Base-by-base conservation (phyloP, 208 protist genomes). In the Leishmania major region DNA sequence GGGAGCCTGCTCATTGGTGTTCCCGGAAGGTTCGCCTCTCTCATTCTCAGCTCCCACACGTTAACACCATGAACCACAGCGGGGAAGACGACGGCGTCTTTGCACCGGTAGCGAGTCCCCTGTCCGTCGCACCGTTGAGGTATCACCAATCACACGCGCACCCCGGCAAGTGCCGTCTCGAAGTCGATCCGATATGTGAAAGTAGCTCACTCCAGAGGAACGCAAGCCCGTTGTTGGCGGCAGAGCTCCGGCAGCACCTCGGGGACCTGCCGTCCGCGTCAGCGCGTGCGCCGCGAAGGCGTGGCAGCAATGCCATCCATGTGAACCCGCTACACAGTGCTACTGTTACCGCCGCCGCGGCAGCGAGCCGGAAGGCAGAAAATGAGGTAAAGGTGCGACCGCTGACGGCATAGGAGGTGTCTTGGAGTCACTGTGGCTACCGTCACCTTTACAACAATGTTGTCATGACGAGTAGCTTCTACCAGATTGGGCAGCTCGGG, bases 401-500 rank as follows among this genome's bases (percentile, higher is more conserved):
- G n/a, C 72, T 79, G 64, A 82, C 71, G 25, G 80, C 81, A 28
- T 80, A 85, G 66, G 78, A 84, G 7, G 80, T 85, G 53, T 76
- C 80, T 62, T 85, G 84, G 77, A 53, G 76, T 25, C 80, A 80
- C 72, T 85, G 80, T 77, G 73, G 84, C 57, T 78, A 79, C 47
- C 77, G 80, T 10, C 81, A 85, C 31, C 31, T 60, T 25, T 82
- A 77, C 75, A 88, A 82, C 35, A 45, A 66, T 19, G 4, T 86
- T 19, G 40, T 86, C 19, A 82, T 82, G 74, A 45, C 82, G 13
- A 59, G 76, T 2, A 80, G 71, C 19, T 37, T 88, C 35, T 82
- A 86, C 59, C 57, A 64, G 28, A 74, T 82, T 1, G 66, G 60
- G 64, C 62, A 86, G 78, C 72, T 62, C 6, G 49, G 74, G 2